Percentiles rank a stretch among this genome's conserved stretches.
These are phyloP conservation scores for Holtermannia corniformis DNA, from an alignment of 768 basidiomycete species.

Conservation along the genomic window DNA sequence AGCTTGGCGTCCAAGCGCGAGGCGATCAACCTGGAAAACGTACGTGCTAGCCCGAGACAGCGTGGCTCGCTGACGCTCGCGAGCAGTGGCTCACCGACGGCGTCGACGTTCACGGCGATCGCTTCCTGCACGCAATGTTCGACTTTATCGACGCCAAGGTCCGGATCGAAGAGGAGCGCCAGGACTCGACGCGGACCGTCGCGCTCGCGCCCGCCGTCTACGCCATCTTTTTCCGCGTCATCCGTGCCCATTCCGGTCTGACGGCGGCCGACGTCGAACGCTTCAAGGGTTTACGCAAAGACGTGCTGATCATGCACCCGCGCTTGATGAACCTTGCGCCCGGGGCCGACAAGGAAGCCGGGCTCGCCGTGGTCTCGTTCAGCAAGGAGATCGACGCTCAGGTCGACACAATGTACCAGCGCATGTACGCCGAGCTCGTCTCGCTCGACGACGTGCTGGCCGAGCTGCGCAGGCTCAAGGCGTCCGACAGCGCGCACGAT, in stretches of 20 bases:
- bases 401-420: constrained; percentile 90
- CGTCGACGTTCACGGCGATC: constrained; percentile 66
- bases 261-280: constrained; percentile 68
- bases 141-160: constrained; percentile 87
- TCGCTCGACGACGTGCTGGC: constrained; percentile 88
- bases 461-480: constrained; percentile 75
- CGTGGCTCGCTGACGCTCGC: neutral
- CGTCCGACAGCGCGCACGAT: constrained; percentile 69
- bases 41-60: neutral
- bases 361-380: constrained; percentile 79
- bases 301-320: constrained; percentile 88
- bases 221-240: constrained; percentile 80
- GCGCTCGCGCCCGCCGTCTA: constrained; percentile 47
- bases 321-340: constrained; percentile 90
- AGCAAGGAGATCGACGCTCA: constrained; percentile 80
- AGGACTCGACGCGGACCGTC: constrained; percentile 51
- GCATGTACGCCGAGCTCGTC: constrained; percentile 94
- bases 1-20: constrained; percentile 86
- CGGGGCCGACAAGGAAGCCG: constrained; percentile 71
- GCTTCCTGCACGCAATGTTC: constrained; percentile 78
- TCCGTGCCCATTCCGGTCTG: constrained; percentile 72
- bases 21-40: constrained; percentile 78
- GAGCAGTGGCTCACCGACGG: constrained; percentile 85
- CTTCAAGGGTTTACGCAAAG: constrained; percentile 82
- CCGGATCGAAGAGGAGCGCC: constrained; percentile 73